Percentiles rank a stretch among this genome's conserved stretches.
Conservation (phyloP, 352 stramenopile genomes). For the Pythium monospermum region DNA sequence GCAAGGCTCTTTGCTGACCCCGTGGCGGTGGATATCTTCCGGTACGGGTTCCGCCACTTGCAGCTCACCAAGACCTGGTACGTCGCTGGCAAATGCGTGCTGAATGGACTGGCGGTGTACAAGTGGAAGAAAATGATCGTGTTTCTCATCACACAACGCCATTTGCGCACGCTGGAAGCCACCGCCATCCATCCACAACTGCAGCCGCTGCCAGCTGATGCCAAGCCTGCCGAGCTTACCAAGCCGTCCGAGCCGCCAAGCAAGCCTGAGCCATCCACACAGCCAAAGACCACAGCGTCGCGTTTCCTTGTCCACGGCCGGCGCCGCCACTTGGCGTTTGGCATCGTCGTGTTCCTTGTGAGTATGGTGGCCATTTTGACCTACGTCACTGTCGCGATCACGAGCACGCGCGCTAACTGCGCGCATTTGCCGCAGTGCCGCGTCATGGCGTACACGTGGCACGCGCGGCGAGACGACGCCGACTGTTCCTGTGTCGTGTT, state of each 20-base stretch:
- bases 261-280: too few species aligned
- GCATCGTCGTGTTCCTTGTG: slow-evolving; percentile 8
- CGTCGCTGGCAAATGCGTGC: slow-evolving; percentile 28
- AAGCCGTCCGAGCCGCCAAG: too few species aligned
- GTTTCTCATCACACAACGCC: background rate
- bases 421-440: slow-evolving; percentile 4
- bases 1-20: slow-evolving; percentile 44
- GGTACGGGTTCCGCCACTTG: slow-evolving; percentile 40
- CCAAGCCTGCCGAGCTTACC: background rate
- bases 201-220: background rate
- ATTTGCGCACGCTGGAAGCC: background rate
- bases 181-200: background rate
- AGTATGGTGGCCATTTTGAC: slow-evolving; percentile 8
- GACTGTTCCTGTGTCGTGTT: slow-evolving; percentile 26
- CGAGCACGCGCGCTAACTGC: slow-evolving; percentile 1
- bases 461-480: background rate
- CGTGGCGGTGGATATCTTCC: slow-evolving; percentile 31
- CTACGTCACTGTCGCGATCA: slow-evolving; percentile 9
- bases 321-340: slow-evolving; percentile 10
- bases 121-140: slow-evolving; percentile 40
- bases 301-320: slow-evolving; percentile 10
- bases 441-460: slow-evolving; percentile 2
- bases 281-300: too few species aligned
- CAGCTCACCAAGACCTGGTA: slow-evolving; percentile 25
- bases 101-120: slow-evolving; percentile 34